Conservation (phyloP, 1,284 basidiomycete genomes). For the Testicularia cyperi region DNA sequence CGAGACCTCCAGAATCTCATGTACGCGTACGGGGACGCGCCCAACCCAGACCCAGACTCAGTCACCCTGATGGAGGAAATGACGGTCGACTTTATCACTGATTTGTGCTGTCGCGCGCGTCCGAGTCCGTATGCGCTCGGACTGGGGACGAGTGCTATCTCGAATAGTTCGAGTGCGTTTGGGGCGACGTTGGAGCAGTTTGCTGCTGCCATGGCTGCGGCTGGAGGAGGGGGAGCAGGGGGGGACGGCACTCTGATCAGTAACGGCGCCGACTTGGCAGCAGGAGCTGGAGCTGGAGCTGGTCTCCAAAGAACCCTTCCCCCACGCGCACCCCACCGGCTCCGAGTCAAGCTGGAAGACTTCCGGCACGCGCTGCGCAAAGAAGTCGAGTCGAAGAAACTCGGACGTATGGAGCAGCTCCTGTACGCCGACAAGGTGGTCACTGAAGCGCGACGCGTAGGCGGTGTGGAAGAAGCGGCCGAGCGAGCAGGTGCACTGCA, state of each 20-base stretch:
- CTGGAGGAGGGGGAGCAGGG: conserved; percentile 10
- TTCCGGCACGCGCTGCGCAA: conserved; percentile 56
- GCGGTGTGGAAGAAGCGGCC: conserved; percentile 51
- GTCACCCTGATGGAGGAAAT: conserved; percentile 93
- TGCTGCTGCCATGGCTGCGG: conserved; percentile 4
- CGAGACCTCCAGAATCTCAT: conserved; percentile 72
- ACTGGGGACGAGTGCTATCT: conserved; percentile 33
- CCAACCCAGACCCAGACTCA: conserved; percentile 80
- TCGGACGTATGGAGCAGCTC: conserved; percentile 55
- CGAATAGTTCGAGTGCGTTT: conserved; percentile 20
- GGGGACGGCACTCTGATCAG: too few relatives aligned
- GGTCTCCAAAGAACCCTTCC: conserved; percentile 16
- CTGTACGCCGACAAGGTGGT: conserved; percentile 58
- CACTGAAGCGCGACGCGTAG: conserved; percentile 50
- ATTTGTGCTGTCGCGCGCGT: conserved; percentile 69
- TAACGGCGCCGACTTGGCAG: conserved; percentile 14
- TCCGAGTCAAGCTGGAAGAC: conserved; percentile 56
- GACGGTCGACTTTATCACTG: conserved; percentile 83
- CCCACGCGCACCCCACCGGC: conserved; percentile 35
- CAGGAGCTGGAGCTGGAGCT: conserved; percentile 7
- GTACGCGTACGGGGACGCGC: conserved; percentile 93
- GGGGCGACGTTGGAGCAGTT: conserved; percentile 21
- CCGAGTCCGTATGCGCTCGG: conserved; percentile 45
- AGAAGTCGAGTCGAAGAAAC: conserved; percentile 53
- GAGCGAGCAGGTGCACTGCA: conserved; percentile 44